Evolutionary conservation across 768 basidiomycete genomes (phyloP).

Genomic region (Crassisporium funariophilum): DNA sequence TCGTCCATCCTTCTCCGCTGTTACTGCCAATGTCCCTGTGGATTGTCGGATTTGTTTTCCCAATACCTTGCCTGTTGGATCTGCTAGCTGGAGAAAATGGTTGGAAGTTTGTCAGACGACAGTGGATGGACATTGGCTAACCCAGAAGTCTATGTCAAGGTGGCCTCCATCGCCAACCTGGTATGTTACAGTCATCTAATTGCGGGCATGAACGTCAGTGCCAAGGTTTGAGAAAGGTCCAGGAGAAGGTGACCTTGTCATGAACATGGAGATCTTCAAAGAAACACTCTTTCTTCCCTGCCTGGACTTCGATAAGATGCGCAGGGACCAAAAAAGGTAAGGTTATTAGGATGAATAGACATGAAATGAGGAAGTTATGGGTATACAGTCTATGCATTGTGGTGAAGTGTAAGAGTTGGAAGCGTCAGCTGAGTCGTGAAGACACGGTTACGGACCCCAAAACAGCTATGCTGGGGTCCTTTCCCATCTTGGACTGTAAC

Average conservation of each 20-base stretch:
- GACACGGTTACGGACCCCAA: constrained; percentile 17
- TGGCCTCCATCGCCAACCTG: constrained; percentile 98
- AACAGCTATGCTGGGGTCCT: constrained; percentile 22
- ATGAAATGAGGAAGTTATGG: constrained; percentile 39
- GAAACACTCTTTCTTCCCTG: constrained; percentile 90
- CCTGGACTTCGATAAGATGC: constrained; percentile 74
- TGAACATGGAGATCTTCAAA: constrained; percentile 92
- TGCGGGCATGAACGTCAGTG: constrained; percentile 3
- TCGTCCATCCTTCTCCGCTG: constrained; percentile 84
- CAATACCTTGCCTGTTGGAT: constrained; percentile 68
- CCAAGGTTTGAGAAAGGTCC: background rate
- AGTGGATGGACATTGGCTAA: constrained; percentile 32
- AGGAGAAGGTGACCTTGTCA: constrained; percentile 75
- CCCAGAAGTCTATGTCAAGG: constrained; percentile 97
- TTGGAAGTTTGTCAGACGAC: constrained; percentile 8
- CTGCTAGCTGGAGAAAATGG: constrained; percentile 61
- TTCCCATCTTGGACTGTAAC: constrained; percentile 15
- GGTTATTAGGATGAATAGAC: constrained; percentile 44
- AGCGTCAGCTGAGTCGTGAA: constrained; percentile 6
- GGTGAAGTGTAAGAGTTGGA: constrained; percentile 3
- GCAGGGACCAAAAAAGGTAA: constrained; percentile 47
- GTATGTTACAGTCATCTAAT: constrained; percentile 97
- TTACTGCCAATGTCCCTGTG: constrained; percentile 87
- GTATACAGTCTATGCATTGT: constrained; percentile 34
- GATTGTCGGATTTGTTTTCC: constrained; percentile 84